Evolutionary conservation across 2,329 filamentous ascomycete species (phyloP).

Genomic region (Dothistroma septosporum): DNA sequence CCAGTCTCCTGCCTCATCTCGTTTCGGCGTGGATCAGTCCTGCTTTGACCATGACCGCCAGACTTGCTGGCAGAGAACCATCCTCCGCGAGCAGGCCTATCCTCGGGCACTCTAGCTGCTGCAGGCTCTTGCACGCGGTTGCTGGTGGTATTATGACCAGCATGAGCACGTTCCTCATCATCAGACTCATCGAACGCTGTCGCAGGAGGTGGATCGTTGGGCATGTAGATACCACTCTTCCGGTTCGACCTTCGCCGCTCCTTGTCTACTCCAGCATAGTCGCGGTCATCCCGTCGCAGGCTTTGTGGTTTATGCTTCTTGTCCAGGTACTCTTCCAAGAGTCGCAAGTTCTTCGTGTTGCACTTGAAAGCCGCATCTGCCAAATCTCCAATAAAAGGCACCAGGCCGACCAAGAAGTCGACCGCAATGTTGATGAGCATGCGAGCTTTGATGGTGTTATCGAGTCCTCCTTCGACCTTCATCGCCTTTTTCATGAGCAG

Average conservation of each 20-base stretch:
- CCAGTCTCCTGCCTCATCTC: conserved; percentile 15
- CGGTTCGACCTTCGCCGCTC: conserved; percentile 35
- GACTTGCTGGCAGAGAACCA: conserved; percentile 18
- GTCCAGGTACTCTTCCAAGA: conserved; percentile 65
- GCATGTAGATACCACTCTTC: conserved; percentile 31
- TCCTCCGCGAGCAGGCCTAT: conserved; percentile 17
- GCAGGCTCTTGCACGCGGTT: conserved; percentile 16
- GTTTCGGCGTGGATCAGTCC: neutral
- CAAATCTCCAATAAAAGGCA: conserved; percentile 73
- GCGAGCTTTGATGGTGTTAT: conserved; percentile 53
- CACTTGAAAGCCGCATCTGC: conserved; percentile 68
- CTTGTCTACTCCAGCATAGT: conserved; percentile 25
- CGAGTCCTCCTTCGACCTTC: conserved; percentile 73
- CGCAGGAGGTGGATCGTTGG: conserved; percentile 40
- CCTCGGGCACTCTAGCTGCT: conserved; percentile 15
- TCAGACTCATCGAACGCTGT: conserved; percentile 47
- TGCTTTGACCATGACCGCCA: conserved; percentile 4
- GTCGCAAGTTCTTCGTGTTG: conserved; percentile 70
- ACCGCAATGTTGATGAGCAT: conserved; percentile 79
- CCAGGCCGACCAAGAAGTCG: conserved; percentile 69
- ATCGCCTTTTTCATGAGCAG: conserved; percentile 70
- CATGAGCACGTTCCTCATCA: conserved; percentile 30
- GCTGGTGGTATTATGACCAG: neutral
- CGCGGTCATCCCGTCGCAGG: conserved; percentile 25
- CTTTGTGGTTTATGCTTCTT: conserved; percentile 56